Base-by-base conservation (phyloP, 345 rosid genomes). In the Heritiera fomes region DNA sequence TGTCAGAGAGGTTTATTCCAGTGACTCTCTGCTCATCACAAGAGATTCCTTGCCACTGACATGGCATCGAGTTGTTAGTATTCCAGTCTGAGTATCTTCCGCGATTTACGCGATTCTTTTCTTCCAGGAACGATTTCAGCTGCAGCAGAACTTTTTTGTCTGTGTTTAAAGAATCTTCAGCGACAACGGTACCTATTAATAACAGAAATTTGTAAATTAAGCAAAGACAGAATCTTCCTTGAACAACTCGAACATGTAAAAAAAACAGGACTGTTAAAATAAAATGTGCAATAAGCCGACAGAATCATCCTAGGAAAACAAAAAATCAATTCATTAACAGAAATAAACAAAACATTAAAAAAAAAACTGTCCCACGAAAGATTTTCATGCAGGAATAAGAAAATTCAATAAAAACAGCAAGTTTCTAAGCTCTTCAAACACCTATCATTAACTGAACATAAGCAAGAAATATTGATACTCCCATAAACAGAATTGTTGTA, bases 31-130 rank as follows among this genome's bases (percentile, higher is more conserved):
- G 53, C 14, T 75, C 78, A 50, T 82, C 81, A 81, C 99, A 95
- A 0, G 4, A 17, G 63, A 95, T 84, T 56, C 98, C 98, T 6
- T 78, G 71, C 99, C 99, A 95, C 1, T 71, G 66, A 79, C 98
- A 93, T 6, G 92, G 92, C 73, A 80, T 84, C 12, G 89, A 80
- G 64, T 65, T 83, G 30, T 32, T 63, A 1, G 1, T 68, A 77
- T 75, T 87, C 99, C 99, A 95, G 60, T 84, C 81, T 0, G 86
- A 66, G 82, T 91, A 95, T 46, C 34, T 59, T 75, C 88, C 94
- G 85, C 80, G 52, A 81, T 95, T 88, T 13, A 89, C 79, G 10
- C 41, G 89, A 62, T 93, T 95, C 8, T 1, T 7, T 2, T 71
- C 77, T 79, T 91, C 88, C 4, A 93, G 88, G 79, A 78, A 83